Conservation (phyloP, 495 filamentous ascomycete species). For the Penicillium lagena region DNA sequence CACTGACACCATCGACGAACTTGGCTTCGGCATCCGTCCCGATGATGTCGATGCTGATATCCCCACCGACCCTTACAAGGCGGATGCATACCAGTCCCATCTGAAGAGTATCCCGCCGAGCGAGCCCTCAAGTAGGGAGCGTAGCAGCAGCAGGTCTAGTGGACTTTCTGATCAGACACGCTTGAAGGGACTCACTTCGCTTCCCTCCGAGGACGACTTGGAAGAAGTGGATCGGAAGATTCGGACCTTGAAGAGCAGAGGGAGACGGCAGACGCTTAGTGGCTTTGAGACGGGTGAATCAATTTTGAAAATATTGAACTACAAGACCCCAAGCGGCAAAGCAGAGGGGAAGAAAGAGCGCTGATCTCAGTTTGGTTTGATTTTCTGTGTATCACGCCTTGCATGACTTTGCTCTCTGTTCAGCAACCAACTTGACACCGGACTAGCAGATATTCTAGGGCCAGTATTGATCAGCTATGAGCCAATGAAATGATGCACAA, state of each 20-base stretch:
- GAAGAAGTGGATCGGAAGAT: conserved; percentile 77
- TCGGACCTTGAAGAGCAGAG: conserved; percentile 69
- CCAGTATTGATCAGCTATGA: too few relatives aligned
- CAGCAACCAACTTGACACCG: too few relatives aligned
- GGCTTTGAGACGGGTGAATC: conserved; percentile 18
- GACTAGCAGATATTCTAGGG: too few relatives aligned
- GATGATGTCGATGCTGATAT: conserved; percentile 72
- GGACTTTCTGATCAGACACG: conserved; percentile 43
- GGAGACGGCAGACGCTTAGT: conserved; percentile 28
- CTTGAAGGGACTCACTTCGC: conserved; percentile 55
- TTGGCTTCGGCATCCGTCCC: conserved; percentile 85
- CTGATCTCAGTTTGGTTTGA: conserved; percentile 1
- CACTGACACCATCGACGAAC: conserved; percentile 76
- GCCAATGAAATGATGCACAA: neutral
- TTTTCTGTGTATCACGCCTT: too few relatives aligned
- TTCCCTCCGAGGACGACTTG: conserved; percentile 64
- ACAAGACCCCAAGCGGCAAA: conserved; percentile 2
- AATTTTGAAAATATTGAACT: conserved; percentile 17
- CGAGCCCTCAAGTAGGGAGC: conserved; percentile 47
- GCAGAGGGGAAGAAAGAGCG: conserved; percentile 13
- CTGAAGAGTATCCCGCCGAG: conserved; percentile 23
- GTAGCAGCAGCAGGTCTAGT: conserved; percentile 55
- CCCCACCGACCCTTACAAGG: conserved; percentile 46
- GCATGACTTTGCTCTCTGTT: too few relatives aligned
- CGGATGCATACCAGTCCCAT: conserved; percentile 25